Evolutionary conservation across 2,329 filamentous ascomycete genomes (phyloP).

Genomic region (Phialocephala subalpina): DNA sequence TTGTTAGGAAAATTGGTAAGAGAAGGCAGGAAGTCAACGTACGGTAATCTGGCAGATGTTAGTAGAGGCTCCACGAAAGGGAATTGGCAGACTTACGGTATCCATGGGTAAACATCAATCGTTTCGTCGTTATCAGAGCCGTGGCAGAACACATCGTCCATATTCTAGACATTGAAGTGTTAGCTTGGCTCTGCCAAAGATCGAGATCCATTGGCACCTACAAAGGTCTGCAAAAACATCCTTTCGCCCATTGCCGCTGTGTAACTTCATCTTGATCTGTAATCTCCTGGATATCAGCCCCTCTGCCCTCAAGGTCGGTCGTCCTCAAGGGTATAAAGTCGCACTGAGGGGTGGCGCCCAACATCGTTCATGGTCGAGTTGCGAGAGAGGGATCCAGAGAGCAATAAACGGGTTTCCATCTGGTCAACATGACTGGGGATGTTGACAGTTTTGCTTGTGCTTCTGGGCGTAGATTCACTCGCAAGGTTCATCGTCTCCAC

Average conservation of each 20-base stretch:
- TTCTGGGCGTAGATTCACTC: neutral
- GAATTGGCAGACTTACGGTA: conserved; percentile 28
- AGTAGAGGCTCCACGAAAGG: conserved; percentile 18
- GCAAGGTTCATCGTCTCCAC: conserved; percentile 1
- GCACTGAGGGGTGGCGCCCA: neutral
- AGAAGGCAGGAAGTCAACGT: conserved; percentile 12
- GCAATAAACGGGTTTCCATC: neutral
- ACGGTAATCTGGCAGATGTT: conserved; percentile 35
- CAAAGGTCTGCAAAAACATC: neutral
- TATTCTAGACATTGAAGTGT: conserved; percentile 16
- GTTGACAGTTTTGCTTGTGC: conserved; percentile 1
- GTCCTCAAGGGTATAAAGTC: conserved; percentile 1
- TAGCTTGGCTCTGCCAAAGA: neutral
- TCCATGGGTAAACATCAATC: conserved; percentile 32
- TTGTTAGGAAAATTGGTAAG: neutral
- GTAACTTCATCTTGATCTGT: neutral
- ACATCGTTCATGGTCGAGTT: neutral
- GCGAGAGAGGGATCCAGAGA: neutral
- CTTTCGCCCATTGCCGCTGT: neutral
- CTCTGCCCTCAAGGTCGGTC: neutral
- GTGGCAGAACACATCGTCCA: conserved; percentile 33
- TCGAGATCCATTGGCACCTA: neutral
- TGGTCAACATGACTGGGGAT: neutral
- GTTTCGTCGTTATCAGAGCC: conserved; percentile 33
- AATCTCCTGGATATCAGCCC: neutral